These are phyloP conservation scores for Didymella pinodella DNA, from an alignment of 2,329 filamentous ascomycete genomes.

Conservation along the genomic window DNA sequence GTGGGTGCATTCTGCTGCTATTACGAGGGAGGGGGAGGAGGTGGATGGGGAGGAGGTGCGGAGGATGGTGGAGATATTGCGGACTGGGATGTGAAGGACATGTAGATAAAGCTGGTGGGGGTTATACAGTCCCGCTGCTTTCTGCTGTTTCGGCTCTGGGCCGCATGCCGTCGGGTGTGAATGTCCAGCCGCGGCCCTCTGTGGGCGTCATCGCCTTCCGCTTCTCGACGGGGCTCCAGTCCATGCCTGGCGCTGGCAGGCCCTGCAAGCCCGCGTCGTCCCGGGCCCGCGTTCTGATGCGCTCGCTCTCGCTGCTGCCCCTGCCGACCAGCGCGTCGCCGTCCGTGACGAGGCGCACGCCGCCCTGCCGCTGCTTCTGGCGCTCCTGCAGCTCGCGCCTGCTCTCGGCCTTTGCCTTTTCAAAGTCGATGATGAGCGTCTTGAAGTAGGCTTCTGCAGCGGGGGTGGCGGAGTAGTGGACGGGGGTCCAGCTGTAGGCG, in stretches of 20 bases:
- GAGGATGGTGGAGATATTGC: conserved; percentile 24
- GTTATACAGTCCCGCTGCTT: conserved; percentile 43
- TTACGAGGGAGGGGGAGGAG: conserved; percentile 43
- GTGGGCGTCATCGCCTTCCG: conserved; percentile 52
- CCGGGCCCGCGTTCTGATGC: conserved; percentile 34
- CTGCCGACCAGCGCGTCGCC: conserved; percentile 28
- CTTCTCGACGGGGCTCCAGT: conserved; percentile 51
- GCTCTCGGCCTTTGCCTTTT: conserved; percentile 64
- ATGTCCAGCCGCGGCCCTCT: conserved; percentile 42
- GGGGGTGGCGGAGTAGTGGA: conserved; percentile 82
- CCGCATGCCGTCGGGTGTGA: conserved; percentile 39
- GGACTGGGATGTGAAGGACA: not conserved
- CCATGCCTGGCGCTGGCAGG: conserved; percentile 44
- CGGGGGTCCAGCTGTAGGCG: conserved; percentile 79
- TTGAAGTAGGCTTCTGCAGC: conserved; percentile 87
- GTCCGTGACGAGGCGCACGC: conserved; percentile 49
- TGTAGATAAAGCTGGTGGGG: too few species aligned
- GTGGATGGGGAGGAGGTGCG: conserved; percentile 42
- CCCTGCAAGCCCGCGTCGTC: conserved; percentile 46
- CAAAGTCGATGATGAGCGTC: conserved; percentile 74
- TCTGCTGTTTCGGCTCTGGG: conserved; percentile 51
- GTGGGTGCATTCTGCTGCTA: conserved; percentile 58
- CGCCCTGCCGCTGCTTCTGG: conserved; percentile 44
- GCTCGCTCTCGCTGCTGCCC: conserved; percentile 19
- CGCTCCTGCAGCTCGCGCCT: conserved; percentile 43